Percentiles rank a stretch among this genome's conserved stretches.
Conservation (phyloP, 2,329 filamentous ascomycete genomes). For the Huntiella bhutanensis region DNA sequence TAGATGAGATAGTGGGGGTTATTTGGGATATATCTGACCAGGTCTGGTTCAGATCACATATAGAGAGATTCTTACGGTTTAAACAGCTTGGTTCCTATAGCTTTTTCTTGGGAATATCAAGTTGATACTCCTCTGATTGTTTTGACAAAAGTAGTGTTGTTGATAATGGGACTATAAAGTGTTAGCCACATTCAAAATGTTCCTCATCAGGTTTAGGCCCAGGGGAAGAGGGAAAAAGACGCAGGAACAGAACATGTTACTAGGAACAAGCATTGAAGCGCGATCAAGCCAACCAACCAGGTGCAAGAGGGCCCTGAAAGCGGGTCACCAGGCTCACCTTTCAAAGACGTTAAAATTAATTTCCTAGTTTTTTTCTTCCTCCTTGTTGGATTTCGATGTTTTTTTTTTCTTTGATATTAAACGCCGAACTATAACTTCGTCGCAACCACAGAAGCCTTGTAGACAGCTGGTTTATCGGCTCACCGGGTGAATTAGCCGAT, state of each 20-base stretch:
- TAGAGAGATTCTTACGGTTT: too few relatives aligned
- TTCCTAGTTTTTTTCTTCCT: neutral
- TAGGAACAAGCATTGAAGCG: neutral
- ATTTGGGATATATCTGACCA: too few relatives aligned
- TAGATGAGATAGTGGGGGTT: too few relatives aligned
- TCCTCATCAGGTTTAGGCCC: constrained; percentile 1
- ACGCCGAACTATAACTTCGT: neutral
- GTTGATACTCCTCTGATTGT: too few relatives aligned
- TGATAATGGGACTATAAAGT: too few relatives aligned
- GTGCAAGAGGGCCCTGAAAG: neutral
- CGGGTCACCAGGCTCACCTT: neutral
- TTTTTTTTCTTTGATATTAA: neutral
- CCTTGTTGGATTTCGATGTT: neutral
- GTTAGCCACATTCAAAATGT: neutral
- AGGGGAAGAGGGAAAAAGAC: constrained; percentile 1
- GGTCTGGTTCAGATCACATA: too few relatives aligned
- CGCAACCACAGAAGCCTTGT: neutral
- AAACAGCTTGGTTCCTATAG: too few relatives aligned
- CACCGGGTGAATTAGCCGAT: too few relatives aligned
- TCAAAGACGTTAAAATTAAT: neutral
- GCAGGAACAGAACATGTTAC: neutral
- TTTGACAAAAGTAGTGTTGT: too few relatives aligned
- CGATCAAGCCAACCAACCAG: neutral
- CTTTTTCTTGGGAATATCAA: too few relatives aligned
- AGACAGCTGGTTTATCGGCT: too few relatives aligned